Evolutionary conservation across 495 filamentous ascomycete genomes (phyloP).

Genomic region (Podospora appendiculata): DNA sequence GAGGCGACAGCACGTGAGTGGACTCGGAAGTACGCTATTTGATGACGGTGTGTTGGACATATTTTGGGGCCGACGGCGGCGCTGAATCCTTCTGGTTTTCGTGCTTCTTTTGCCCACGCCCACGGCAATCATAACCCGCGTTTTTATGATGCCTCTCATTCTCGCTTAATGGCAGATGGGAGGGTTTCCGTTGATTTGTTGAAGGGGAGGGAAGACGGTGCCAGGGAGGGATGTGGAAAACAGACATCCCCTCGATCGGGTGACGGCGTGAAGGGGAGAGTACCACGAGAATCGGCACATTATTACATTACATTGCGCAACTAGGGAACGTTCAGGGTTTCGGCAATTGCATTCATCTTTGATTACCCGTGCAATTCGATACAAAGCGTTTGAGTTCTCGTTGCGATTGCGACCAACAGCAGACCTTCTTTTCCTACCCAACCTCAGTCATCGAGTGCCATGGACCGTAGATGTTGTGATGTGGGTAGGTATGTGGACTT

Average conservation of each 20-base stretch:
- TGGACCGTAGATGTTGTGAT: no score
- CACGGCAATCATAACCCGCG: not conserved
- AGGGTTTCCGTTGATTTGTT: not conserved
- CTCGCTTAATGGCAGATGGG: not conserved
- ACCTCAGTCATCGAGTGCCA: no score
- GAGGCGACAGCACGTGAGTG: constrained; percentile 96
- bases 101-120: not conserved
- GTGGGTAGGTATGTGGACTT: no score
- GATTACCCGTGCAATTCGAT: not conserved
- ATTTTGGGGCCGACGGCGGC: constrained; percentile 3
- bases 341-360: constrained; percentile 14
- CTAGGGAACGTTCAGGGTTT: constrained; percentile 9
- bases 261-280: constrained; percentile 2
- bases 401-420: not conserved
- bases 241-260: not conserved
- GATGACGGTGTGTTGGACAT: constrained; percentile 7
- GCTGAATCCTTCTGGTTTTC: constrained; percentile 4
- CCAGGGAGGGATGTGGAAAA: not conserved
- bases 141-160: not conserved
- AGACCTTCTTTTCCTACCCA: no score
- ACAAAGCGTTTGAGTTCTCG: not conserved
- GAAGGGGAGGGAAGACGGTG: not conserved
- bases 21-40: constrained; percentile 98
- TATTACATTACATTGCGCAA: constrained; percentile 14
- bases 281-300: constrained; percentile 8